Base-by-base conservation (phyloP, 768 basidiomycete genomes). In the Agaricus subrufescens region DNA sequence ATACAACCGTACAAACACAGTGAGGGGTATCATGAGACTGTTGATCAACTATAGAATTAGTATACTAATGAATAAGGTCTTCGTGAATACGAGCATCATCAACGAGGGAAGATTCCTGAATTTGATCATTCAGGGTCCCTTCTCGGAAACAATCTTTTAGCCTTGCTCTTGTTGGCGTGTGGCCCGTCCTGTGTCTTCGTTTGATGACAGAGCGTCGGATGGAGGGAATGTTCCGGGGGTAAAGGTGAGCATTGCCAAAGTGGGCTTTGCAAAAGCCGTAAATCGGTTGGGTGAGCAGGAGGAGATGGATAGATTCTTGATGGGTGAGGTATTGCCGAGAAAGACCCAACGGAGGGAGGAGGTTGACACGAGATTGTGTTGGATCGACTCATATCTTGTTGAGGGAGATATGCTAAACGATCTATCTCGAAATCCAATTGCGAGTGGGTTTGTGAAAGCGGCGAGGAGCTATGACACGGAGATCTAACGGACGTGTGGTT, bases 211-310 rank as follows among this genome's bases (percentile, higher is more conserved):
- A 53, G 10, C 10, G 29, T 43, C 31, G 52, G 52, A 27, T 53
- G 52, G 4, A 3, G 52, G 2, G 30, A 30, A 10, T 56, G 31
- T 25, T 56, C 55, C 5, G 55, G 47, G 5, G 55, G 55, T 26
- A 56, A 45, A 11, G 55, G 55, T 14, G 55, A 56, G 19, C 43
- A 38, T 39, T 56, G 19, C 55, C 47, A 56, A 9, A 56, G 14
- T 9, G 55, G 55, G n/a, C 55, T 56, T 23, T 56, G 55, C 19
- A 56, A 43, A 15, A 56, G n/a, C 23, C 49, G 55, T 10, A 50
- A 26, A 37, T 56, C 55, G 6, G 45, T 23, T 12, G 48, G 55
- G 43, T 56, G 19, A 8, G 55, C 48, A 34, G 38, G 47, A 6
- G 54, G 40, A 11, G 54, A 56, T 2, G 47, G 54, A n/a, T 47